Base-by-base conservation (phyloP, 1,284 basidiomycete genomes). In the Pyrrhoderma noxium region DNA sequence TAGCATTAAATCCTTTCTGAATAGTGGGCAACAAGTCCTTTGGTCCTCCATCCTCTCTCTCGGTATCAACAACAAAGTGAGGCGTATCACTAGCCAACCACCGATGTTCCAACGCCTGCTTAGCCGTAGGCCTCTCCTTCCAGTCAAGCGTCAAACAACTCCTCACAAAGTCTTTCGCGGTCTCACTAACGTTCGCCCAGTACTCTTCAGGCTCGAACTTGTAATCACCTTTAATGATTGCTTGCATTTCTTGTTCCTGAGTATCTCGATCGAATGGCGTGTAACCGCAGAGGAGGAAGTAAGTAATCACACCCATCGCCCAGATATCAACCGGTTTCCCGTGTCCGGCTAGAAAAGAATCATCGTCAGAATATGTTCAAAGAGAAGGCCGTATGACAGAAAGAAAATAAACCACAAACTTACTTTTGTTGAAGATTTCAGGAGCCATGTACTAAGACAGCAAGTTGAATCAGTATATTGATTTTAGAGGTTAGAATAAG, bases 361-460 rank as follows among this genome's bases (percentile, higher is more conserved):
- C n/a, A 40, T 13, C 25, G n/a, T n/a, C 36, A 21, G 35, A 14
- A 22, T 40, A 4, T 39, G 45, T 35, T 47, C 46, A 61, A 47
- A 59, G 52, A 57, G 25, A 25, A 34, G 16, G 39, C 9, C 34
- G 34, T 40, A 40, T 7, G 8, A 14, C n/a, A 22, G 38, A 43
- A 11, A 58, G 18, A 13, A 37, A 22, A 36, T 7, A 18, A 14
- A 8, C 35, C 36, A 27, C 2, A 5, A 3, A 68, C 79, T 44
- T 56, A 89, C 87, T 80, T 70, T 95, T 95, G 66, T 87, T 87
- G 77, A 99, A 99, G 60, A 99, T 97, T 68, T 97, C 95, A 0
- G 95, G 94, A 0, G 95, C 93, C 95, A 98, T 98, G 69, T 99
- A 98, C 77, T 85, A 56, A n/a, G n/a, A n/a, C n/a, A n/a, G n/a